phyloP scores from a whole-genome alignment of 768 basidiomycete genomes.

The Artomyces pyxidatus region DNA sequence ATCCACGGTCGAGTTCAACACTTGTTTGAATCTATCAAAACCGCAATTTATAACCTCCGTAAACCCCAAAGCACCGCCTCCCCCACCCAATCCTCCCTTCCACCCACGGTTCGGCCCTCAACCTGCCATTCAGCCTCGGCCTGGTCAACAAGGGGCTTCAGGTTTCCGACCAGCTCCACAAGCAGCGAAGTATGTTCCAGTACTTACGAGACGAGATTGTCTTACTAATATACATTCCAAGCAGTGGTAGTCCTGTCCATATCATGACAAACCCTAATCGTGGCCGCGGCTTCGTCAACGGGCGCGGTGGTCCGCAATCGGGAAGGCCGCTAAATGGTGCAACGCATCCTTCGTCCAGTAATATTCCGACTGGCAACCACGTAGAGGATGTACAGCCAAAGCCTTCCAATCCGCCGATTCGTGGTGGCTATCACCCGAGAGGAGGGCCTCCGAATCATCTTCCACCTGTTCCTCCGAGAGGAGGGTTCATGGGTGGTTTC shows the following conservation, averaged over 20 bases:
- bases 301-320: conserved; percentile 14
- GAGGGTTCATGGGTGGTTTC: conserved; percentile 14
- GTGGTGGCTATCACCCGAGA: conserved; percentile 2
- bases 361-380: conserved; percentile 1
- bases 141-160: conserved; percentile 46
- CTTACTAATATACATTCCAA: conserved; percentile 15
- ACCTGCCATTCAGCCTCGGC: conserved; percentile 46
- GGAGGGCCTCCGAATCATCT: conserved; percentile 8
- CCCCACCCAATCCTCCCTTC: conserved; percentile 42
- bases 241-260: conserved; percentile 37
- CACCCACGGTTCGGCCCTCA: conserved; percentile 61
- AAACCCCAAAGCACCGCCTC: conserved; percentile 46
- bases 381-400: conserved; percentile 11
- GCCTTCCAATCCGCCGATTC: conserved; percentile 9
- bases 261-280: conserved; percentile 78
- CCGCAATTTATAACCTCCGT: conserved; percentile 81
- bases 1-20: conserved; percentile 76
- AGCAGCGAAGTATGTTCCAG: conserved; percentile 24
- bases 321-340: conserved; percentile 16
- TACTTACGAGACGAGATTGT: background rate
- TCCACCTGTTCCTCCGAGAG: conserved; percentile 15
- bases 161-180: conserved; percentile 56
- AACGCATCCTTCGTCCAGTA: background rate
- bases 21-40: conserved; percentile 82
- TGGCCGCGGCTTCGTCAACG: conserved; percentile 26